phyloP scores from a whole-genome alignment of 2,329 filamentous ascomycete genomes.

The Epichloe coenophiala region DNA sequence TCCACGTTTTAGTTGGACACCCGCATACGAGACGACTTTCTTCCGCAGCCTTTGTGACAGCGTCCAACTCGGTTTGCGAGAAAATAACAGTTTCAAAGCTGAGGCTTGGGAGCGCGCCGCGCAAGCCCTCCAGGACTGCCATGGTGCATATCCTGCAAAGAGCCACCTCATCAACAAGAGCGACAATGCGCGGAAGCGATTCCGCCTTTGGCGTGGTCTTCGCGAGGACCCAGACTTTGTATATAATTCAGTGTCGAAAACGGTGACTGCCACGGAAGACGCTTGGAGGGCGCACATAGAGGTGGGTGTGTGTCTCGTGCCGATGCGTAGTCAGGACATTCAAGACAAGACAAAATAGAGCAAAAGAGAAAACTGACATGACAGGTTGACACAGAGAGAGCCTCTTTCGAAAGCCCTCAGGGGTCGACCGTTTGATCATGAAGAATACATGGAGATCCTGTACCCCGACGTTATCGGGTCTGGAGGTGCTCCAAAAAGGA shows the following conservation, averaged over 20 bases:
- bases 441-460: constrained; percentile 46
- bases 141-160: constrained; percentile 44
- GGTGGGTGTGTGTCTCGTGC: constrained; percentile 22
- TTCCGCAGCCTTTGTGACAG: constrained; percentile 47
- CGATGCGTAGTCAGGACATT: neutral
- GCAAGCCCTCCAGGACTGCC: constrained; percentile 38
- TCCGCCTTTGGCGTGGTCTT: constrained; percentile 46
- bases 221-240: constrained; percentile 43
- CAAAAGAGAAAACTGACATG: neutral
- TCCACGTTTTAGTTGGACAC: constrained; percentile 47
- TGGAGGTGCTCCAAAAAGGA: constrained; percentile 41
- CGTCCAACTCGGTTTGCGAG: constrained; percentile 40
- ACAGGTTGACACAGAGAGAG: constrained; percentile 31
- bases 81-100: constrained; percentile 47
- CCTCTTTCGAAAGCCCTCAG: constrained; percentile 43
- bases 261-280: constrained; percentile 42
- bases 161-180: constrained; percentile 50
- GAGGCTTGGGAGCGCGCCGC: constrained; percentile 47
- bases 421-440: constrained; percentile 45
- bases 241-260: constrained; percentile 36
- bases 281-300: constrained; percentile 44
- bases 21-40: constrained; percentile 45
- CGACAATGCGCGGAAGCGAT: constrained; percentile 49
- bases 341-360: constrained; percentile 1
- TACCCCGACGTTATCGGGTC: constrained; percentile 48